Evolutionary conservation across 2,329 filamentous ascomycete species (phyloP).

Genomic region (Chaetomium olivaceum): DNA sequence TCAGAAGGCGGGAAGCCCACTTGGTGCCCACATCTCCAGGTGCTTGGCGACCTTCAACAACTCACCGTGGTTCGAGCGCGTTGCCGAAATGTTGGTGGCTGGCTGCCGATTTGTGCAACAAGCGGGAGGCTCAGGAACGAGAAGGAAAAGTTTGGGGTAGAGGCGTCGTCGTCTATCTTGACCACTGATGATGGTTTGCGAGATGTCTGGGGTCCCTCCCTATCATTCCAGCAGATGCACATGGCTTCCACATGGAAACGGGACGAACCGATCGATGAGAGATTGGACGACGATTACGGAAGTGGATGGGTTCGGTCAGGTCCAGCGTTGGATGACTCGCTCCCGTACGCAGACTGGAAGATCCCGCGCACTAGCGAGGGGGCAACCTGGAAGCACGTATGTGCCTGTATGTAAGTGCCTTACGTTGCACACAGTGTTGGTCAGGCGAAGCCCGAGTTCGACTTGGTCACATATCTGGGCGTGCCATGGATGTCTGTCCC

Average conservation of each 20-base stretch:
- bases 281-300: background rate
- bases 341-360: background rate
- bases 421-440: background rate
- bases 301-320: background rate
- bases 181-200: background rate
- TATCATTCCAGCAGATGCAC: conserved; percentile 10
- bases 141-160: background rate
- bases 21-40: conserved; percentile 21
- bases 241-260: conserved; percentile 22
- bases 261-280: conserved; percentile 15
- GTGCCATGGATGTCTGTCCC: background rate
- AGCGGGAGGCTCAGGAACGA: background rate
- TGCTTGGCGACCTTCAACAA: conserved; percentile 1
- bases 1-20: conserved; percentile 29
- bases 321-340: background rate
- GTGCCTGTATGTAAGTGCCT: background rate
- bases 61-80: background rate
- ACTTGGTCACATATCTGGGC: background rate
- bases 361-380: background rate
- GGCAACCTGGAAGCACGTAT: background rate
- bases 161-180: background rate
- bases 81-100: conserved; percentile 20
- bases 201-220: background rate
- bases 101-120: conserved; percentile 9
- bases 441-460: background rate